A percentile compares a stretch with the other conserved stretches of the same genome.
phyloP scores from a whole-genome alignment of 2,329 filamentous ascomycete genomes.

The Clarireedia homoeocarpa region DNA sequence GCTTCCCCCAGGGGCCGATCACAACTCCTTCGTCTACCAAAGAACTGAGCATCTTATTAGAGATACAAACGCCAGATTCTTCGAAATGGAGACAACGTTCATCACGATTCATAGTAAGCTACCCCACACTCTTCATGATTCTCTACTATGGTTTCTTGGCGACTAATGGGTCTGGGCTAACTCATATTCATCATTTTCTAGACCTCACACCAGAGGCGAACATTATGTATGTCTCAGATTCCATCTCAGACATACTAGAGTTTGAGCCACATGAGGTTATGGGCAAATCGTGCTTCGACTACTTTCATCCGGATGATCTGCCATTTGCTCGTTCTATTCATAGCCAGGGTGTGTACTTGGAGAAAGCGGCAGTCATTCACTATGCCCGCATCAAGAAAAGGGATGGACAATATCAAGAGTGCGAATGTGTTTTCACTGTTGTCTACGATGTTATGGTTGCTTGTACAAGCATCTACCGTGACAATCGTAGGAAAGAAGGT shows the following conservation, averaged over 20 bases:
- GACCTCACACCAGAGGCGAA: conserved; percentile 69
- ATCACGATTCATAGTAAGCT: conserved; percentile 81
- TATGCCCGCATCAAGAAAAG: conserved; percentile 67
- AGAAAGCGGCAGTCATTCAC: conserved; percentile 77
- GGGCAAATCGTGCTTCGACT: conserved; percentile 73
- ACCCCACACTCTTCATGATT: neutral
- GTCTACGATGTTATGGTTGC: conserved; percentile 84
- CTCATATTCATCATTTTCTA: conserved; percentile 30
- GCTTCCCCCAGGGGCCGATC: neutral
- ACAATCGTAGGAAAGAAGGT: conserved; percentile 17
- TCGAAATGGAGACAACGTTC: conserved; percentile 73
- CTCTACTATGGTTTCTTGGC: neutral
- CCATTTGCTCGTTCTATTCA: conserved; percentile 67
- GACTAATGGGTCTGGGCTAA: conserved; percentile 7
- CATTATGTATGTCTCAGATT: conserved; percentile 77
- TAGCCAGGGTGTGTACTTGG: conserved; percentile 63
- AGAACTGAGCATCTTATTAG: conserved; percentile 31
- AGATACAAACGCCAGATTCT: conserved; percentile 29
- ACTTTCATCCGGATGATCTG: conserved; percentile 70
- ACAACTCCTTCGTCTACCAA: conserved; percentile 10
- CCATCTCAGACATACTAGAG: conserved; percentile 74
- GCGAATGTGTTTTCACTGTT: conserved; percentile 84
- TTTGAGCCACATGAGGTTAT: conserved; percentile 70
- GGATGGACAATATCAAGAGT: conserved; percentile 63
- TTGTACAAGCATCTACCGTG: conserved; percentile 70